Evolutionary conservation across 768 basidiomycete genomes (phyloP).

Genomic region (Tulasnella sp.): DNA sequence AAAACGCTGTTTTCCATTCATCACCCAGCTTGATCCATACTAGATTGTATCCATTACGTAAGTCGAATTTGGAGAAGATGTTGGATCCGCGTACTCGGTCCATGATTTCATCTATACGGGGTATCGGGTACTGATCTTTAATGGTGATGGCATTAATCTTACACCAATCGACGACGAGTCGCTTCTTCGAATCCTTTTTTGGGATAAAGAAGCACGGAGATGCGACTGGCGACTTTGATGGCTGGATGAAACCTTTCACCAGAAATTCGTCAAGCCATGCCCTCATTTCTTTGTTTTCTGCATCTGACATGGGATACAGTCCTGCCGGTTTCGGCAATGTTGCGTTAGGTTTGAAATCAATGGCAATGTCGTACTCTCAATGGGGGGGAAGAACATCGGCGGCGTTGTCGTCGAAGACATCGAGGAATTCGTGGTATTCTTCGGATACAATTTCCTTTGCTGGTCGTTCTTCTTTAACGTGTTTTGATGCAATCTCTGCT

Average conservation of each 20-base stretch:
- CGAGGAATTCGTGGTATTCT: slow-evolving; percentile 25
- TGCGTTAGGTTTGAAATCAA: slow-evolving; percentile 27
- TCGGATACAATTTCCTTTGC: slow-evolving; percentile 20
- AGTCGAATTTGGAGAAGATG: slow-evolving; percentile 8
- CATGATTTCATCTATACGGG: slow-evolving; percentile 18
- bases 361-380: slow-evolving; percentile 29
- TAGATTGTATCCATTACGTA: slow-evolving; percentile 11
- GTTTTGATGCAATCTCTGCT: not conserved
- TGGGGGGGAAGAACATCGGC: slow-evolving; percentile 30
- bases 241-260: slow-evolving; percentile 28
- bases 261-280: slow-evolving; percentile 32
- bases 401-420: slow-evolving; percentile 24
- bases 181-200: slow-evolving; percentile 16
- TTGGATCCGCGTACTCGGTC: not conserved
- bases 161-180: not conserved
- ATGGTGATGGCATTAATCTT: not conserved
- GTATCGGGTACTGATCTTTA: not conserved
- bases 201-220: slow-evolving; percentile 14
- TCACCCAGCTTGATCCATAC: slow-evolving; percentile 8
- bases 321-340: slow-evolving; percentile 23
- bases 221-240: slow-evolving; percentile 23
- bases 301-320: slow-evolving; percentile 28
- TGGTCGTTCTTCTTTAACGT: not conserved
- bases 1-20: slow-evolving; percentile 16
- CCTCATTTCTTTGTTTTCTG: slow-evolving; percentile 28